phyloP scores from a whole-genome alignment of 352 stramenopile species.

The Globisporangium canariense region DNA sequence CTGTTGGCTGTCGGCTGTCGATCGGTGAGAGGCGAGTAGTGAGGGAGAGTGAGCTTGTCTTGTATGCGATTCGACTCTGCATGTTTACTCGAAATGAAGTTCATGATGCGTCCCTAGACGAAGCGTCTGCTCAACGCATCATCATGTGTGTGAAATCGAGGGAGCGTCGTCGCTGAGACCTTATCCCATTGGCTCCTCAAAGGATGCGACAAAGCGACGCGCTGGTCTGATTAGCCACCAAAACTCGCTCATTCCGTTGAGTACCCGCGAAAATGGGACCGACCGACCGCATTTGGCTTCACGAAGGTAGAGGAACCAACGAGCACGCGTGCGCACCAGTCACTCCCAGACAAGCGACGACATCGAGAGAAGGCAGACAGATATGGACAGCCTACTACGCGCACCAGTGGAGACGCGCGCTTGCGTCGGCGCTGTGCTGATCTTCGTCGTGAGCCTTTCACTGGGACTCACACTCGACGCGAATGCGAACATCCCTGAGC shows the following conservation, averaged over 20 bases:
- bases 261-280: neutral
- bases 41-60: neutral
- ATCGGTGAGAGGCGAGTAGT: neutral
- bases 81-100: neutral
- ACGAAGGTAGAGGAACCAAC: neutral
- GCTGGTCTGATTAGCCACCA: neutral
- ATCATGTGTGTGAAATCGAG: neutral
- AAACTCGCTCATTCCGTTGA: too few relatives aligned
- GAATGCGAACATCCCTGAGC: constrained; percentile 78
- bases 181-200: neutral
- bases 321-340: neutral
- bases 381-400: neutral
- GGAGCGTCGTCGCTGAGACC: neutral
- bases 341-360: neutral
- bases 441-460: constrained; percentile 1
- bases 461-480: constrained; percentile 9
- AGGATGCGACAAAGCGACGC: neutral
- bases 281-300: neutral
- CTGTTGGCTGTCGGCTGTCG: neutral
- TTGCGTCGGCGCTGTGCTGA: neutral
- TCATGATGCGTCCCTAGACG: neutral
- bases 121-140: neutral
- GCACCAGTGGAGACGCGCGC: neutral
- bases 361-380: neutral
- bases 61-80: neutral